These are phyloP conservation scores for Rosa lucieae DNA, from an alignment of 306 rosid species.

Conservation along the genomic window DNA sequence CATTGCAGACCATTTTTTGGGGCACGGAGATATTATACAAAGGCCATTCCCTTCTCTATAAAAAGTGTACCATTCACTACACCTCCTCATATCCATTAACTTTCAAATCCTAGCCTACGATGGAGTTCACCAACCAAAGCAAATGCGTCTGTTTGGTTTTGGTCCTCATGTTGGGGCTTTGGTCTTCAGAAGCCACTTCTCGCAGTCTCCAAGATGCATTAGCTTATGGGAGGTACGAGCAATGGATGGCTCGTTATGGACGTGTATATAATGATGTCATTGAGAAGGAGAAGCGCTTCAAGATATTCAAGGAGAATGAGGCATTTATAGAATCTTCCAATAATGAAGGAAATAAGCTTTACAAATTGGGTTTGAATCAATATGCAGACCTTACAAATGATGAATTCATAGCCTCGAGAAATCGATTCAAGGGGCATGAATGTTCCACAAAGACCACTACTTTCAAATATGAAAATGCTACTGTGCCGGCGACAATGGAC, in stretches of 20 bases:
- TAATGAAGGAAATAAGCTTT: neutral
- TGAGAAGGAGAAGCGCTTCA: constrained; percentile 4
- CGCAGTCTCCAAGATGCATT: neutral
- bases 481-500: neutral
- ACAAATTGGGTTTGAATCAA: neutral
- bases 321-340: neutral
- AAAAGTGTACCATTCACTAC: neutral
- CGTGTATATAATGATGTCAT: neutral
- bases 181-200: constrained; percentile 6
- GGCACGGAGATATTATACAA: neutral
- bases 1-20: neutral
- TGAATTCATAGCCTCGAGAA: neutral
- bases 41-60: neutral
- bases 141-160: neutral
- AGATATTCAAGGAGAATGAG: constrained; percentile 5
- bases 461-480: neutral
- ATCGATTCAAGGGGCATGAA: neutral
- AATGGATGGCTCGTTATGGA: constrained; percentile 7
- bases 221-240: neutral
- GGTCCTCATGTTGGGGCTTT: neutral
- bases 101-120: neutral
- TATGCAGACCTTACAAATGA: neutral
- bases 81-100: neutral
- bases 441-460: constrained; percentile 3
- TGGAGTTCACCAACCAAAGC: neutral